Conservation (phyloP, 2,329 filamentous ascomycete genomes). For the Trichophyton schoenleinii region DNA sequence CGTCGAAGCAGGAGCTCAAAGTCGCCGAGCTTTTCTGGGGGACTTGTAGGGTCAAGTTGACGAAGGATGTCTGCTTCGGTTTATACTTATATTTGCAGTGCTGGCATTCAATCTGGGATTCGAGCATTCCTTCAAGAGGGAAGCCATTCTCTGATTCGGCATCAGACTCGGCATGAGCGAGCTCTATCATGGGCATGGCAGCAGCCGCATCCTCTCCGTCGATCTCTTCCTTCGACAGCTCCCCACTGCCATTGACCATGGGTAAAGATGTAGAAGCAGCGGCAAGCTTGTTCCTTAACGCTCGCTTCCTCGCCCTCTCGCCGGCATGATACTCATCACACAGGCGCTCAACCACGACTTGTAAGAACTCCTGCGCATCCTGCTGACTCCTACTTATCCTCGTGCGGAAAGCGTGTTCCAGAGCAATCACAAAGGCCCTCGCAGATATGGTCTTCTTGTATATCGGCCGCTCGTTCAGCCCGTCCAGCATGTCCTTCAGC, state of each 20-base stretch:
- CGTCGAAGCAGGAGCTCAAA: conserved; percentile 79
- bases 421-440: conserved; percentile 63
- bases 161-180: conserved; percentile 21
- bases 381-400: conserved; percentile 90
- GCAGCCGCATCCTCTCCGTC: conserved; percentile 19
- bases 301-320: conserved; percentile 50
- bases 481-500: conserved; percentile 83
- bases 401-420: conserved; percentile 79
- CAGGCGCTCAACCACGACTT: conserved; percentile 81
- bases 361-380: conserved; percentile 93
- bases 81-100: conserved; percentile 83
- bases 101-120: conserved; percentile 90
- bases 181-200: neutral
- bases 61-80: conserved; percentile 71
- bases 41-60: conserved; percentile 82
- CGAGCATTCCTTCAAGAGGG: conserved; percentile 79
- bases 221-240: conserved; percentile 11
- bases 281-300: conserved; percentile 7
- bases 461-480: conserved; percentile 83
- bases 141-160: conserved; percentile 47
- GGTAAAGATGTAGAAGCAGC: neutral
- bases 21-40: conserved; percentile 71
- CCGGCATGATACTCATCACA: conserved; percentile 91
- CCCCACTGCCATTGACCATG: neutral
- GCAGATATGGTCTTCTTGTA: conserved; percentile 89